phyloP scores from a whole-genome alignment of 306 rosid species.

The Lupinus albus region DNA sequence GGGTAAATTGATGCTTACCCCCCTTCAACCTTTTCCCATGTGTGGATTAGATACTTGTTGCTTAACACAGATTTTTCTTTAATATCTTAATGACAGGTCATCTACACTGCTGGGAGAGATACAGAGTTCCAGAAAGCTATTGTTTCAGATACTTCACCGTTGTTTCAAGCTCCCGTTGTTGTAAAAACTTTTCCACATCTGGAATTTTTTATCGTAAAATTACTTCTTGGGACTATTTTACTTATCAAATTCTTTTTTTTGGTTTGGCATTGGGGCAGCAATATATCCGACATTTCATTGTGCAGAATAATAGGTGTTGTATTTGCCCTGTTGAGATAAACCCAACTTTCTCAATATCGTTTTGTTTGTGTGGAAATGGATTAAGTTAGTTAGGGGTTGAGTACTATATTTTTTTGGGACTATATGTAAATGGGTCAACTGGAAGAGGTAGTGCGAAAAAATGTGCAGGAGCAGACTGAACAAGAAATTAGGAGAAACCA shows the following conservation, averaged over 20 bases:
- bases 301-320: neutral
- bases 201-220: constrained; percentile 26
- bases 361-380: neutral
- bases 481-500: no score
- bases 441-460: no score
- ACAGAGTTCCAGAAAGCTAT: constrained; percentile 69
- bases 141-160: constrained; percentile 70
- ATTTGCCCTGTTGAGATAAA: neutral
- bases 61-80: constrained; percentile 33
- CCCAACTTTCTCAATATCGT: neutral
- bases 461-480: no score
- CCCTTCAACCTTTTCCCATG: neutral
- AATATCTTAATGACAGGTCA: constrained; percentile 65
- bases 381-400: neutral
- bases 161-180: constrained; percentile 75
- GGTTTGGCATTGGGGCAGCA: constrained; percentile 14
- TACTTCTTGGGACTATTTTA: constrained; percentile 38
- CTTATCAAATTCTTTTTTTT: neutral
- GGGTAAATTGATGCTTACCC: constrained; percentile 7
- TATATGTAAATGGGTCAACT: no score
- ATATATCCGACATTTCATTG: constrained; percentile 14
- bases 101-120: constrained; percentile 92
- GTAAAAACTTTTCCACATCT: constrained; percentile 52
- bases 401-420: neutral
- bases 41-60: neutral